Evolutionary conservation across 208 protist species (phyloP).

Genomic region (Lotmaria passim): DNA sequence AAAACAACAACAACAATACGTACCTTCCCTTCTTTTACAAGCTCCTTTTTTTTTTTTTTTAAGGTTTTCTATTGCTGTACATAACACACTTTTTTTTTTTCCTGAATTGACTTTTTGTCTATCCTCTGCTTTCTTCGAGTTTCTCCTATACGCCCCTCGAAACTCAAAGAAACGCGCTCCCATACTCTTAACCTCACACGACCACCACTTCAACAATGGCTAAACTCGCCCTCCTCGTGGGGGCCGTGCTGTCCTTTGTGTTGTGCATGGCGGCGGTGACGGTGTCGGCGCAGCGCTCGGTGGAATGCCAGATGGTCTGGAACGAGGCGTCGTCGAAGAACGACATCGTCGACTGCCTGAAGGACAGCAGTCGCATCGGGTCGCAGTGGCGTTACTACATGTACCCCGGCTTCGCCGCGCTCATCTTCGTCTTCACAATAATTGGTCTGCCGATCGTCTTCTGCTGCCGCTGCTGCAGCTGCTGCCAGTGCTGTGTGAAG

Average conservation of each 20-base stretch:
- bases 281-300: slow-evolving; percentile 46
- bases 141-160: not conserved
- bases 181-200: not conserved
- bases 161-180: not conserved
- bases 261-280: slow-evolving; percentile 36
- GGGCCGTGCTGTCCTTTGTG: slow-evolving; percentile 32
- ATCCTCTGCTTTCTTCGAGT: not conserved
- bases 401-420: slow-evolving; percentile 47
- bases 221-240: slow-evolving; percentile 18
- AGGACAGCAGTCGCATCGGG: slow-evolving; percentile 47
- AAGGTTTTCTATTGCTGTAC: not conserved
- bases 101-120: not conserved
- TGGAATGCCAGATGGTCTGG: slow-evolving; percentile 83
- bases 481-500: slow-evolving; percentile 35
- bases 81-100: not conserved
- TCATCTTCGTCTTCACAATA: slow-evolving; percentile 65
- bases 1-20: no score
- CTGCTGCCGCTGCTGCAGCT: slow-evolving; percentile 58
- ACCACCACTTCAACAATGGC: slow-evolving; percentile 1
- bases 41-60: slow-evolving; percentile 9
- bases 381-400: slow-evolving; percentile 67
- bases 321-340: slow-evolving; percentile 55
- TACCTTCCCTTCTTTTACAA: not conserved
- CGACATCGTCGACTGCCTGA: slow-evolving; percentile 60
- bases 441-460: slow-evolving; percentile 65